phyloP scores from a whole-genome alignment of 2,329 filamentous ascomycete species.

The Penicillium sp. region DNA sequence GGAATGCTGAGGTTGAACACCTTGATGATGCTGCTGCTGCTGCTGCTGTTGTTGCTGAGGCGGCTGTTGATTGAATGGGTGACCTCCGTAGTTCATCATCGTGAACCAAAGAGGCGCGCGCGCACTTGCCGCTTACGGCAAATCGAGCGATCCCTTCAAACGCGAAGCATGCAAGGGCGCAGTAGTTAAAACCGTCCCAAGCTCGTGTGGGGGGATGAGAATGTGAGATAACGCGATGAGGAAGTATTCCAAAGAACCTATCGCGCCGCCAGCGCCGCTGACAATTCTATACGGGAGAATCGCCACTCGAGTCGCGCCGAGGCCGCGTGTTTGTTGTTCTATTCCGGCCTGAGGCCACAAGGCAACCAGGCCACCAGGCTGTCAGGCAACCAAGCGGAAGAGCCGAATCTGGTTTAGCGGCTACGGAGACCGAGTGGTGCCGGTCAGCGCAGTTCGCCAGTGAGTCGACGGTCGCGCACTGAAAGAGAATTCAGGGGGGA shows the following conservation, averaged over 20 bases:
- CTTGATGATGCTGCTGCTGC: slow-evolving; percentile 14
- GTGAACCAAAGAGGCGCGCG: slow-evolving; percentile 17
- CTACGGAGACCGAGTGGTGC: slow-evolving; percentile 23
- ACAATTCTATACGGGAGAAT: slow-evolving; percentile 11
- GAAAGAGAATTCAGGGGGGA: slow-evolving; percentile 24
- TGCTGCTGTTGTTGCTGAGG: slow-evolving; percentile 24
- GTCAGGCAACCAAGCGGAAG: not conserved
- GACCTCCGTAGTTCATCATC: slow-evolving; percentile 40
- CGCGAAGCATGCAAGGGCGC: slow-evolving; percentile 18
- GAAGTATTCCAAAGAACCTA: not conserved
- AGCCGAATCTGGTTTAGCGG: slow-evolving; percentile 23
- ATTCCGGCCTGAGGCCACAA: slow-evolving; percentile 14
- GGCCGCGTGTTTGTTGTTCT: slow-evolving; percentile 28
- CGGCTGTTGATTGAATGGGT: slow-evolving; percentile 31
- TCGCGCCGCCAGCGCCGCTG: slow-evolving; percentile 14
- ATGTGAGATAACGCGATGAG: not conserved
- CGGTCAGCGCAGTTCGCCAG: slow-evolving; percentile 26
- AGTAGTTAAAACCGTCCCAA: not conserved
- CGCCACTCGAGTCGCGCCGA: slow-evolving; percentile 23
- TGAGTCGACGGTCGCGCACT: slow-evolving; percentile 21
- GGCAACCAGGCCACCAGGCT: slow-evolving; percentile 12
- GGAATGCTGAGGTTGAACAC: slow-evolving; percentile 21
- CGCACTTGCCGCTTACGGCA: slow-evolving; percentile 18
- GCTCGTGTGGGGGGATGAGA: not conserved
- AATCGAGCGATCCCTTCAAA: slow-evolving; percentile 8